phyloP scores from a whole-genome alignment of 306 rosid genomes.

The Pterocarpus santalinus region DNA sequence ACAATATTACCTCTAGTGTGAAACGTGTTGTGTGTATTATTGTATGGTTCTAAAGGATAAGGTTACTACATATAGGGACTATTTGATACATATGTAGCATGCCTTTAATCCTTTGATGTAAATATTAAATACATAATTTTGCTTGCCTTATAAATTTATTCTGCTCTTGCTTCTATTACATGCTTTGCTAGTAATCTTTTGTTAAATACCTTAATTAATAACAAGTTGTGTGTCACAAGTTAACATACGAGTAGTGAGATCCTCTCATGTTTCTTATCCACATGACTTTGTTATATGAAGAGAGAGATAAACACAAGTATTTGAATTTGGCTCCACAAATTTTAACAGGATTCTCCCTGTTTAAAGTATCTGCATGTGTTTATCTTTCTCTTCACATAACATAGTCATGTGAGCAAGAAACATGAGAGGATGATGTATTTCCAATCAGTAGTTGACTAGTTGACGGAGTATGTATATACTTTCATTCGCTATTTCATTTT shows the following conservation, averaged over 20 bases:
- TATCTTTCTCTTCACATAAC: too few relatives aligned
- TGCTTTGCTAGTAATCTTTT: neutral
- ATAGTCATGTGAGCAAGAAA: too few relatives aligned
- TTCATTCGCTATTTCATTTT: neutral
- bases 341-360: too few relatives aligned
- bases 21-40: constrained; percentile 1
- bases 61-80: constrained; percentile 1
- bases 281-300: too few relatives aligned
- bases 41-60: constrained; percentile 23
- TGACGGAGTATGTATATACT: neutral
- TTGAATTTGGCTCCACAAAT: too few relatives aligned
- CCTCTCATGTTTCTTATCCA: too few relatives aligned
- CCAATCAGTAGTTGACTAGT: too few relatives aligned
- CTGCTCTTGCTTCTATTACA: neutral
- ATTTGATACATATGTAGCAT: neutral
- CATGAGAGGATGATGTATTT: too few relatives aligned
- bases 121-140: constrained; percentile 8
- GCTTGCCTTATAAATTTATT: neutral
- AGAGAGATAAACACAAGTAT: too few relatives aligned
- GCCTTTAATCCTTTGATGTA: constrained; percentile 21
- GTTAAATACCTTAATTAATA: neutral
- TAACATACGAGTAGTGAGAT: too few relatives aligned
- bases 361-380: too few relatives aligned
- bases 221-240: neutral
- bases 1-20: neutral